Base-by-base conservation (phyloP, 202 grass and related monocot species). In the Eragrostis tef region DNA sequence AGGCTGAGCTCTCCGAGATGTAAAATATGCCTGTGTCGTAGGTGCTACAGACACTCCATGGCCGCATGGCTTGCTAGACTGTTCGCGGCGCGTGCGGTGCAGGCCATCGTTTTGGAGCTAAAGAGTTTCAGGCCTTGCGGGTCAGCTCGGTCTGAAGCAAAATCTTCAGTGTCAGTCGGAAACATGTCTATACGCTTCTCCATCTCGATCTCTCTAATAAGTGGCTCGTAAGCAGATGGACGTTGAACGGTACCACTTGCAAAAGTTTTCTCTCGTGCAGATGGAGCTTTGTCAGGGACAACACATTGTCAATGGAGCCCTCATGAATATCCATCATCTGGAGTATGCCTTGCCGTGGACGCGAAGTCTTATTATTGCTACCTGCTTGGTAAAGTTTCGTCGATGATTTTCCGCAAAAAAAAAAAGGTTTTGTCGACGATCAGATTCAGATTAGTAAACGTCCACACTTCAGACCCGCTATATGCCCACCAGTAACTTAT, bases 311-410 rank as follows among this genome's bases (percentile, higher is more conserved):
- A 12, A 21, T 3, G 3, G 0, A 36, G 36, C 29, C 24, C 47
- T 73, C 81, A n/a, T n/a, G 31, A 34, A 34, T 2, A 34, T 34
- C 31, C 31, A 34, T 34, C 31, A 4, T 34, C 31, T 34, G 31
- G 31, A 52, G 36, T 50, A 70, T 0, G 70, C 71, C 71, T 88
- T 85, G 70, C 15, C 70, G 70, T 81, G 36, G 39, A 85, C 77
- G 76, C 81, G 17, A 85, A 88, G 81, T 36, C 6, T 75, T 53
- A 84, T 80, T 7, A 62, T 84, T 11, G 74, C 67, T 58, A 17
- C 60, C n/a, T 16, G n/a, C 60, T 36, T 57, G 71, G 10, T 10
- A 12, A 47, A 8, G 63, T 76, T 13, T 0, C 41, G 50, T 58
- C 59, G 7, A 54, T 11, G 56, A 20, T 34, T 4, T n/a, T n/a